Conservation (phyloP, 495 filamentous ascomycete species). For the Talaromyces trachyspermus region DNA sequence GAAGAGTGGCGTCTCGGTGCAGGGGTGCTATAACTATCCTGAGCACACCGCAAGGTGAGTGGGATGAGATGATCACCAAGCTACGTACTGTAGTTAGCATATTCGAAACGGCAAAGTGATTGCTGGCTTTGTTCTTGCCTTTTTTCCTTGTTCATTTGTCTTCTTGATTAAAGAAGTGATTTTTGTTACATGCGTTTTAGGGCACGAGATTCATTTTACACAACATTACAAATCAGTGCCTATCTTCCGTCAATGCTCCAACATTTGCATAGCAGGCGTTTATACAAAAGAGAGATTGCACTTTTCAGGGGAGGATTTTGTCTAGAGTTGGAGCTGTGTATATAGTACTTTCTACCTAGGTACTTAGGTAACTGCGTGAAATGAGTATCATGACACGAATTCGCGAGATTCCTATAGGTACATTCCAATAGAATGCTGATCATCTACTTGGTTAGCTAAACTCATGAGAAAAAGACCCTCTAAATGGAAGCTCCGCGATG, state of each 20-base stretch:
- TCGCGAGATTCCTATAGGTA: too few relatives aligned
- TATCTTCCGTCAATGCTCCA: neutral
- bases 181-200: neutral
- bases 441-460: too few relatives aligned
- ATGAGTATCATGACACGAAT: too few relatives aligned
- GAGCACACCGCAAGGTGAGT: conserved; percentile 70
- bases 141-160: too few relatives aligned
- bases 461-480: too few relatives aligned
- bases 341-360: too few relatives aligned
- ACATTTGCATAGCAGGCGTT: conserved; percentile 7
- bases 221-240: too few relatives aligned
- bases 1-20: conserved; percentile 78
- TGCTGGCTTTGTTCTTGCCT: too few relatives aligned
- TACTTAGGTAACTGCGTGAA: too few relatives aligned
- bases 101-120: conserved; percentile 16
- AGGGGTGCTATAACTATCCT: conserved; percentile 82
- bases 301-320: neutral
- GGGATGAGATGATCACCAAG: conserved; percentile 88
- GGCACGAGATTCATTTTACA: neutral
- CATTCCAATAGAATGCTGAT: too few relatives aligned
- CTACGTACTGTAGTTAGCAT: conserved; percentile 56
- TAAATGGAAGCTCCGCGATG: too few relatives aligned
- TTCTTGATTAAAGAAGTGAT: neutral
- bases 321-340: neutral
- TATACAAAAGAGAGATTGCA: neutral